Percentiles rank a stretch among this genome's conserved stretches.
Evolutionary conservation across 2,329 filamentous ascomycete species (phyloP).

Genomic region (Ploettnerulaceae sp.): DNA sequence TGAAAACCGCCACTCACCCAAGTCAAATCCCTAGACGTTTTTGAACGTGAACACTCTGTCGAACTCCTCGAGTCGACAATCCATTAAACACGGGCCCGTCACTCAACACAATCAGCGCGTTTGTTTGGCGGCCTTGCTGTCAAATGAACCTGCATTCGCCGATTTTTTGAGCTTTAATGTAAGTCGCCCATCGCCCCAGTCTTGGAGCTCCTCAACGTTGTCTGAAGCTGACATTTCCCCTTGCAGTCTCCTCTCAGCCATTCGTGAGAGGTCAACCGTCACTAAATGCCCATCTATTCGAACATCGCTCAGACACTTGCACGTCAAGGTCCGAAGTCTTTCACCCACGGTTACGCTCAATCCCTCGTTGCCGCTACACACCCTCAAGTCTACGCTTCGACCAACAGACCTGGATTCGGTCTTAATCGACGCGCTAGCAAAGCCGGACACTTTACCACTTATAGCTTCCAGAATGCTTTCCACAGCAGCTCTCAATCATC

Average conservation of each 20-base stretch:
- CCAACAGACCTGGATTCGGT: constrained; percentile 59
- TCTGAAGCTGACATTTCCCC: constrained; percentile 14
- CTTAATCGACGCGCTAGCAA: constrained; percentile 46
- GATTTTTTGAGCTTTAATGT: constrained; percentile 30
- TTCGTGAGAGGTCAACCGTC: constrained; percentile 58
- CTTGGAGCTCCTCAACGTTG: neutral
- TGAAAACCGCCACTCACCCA: constrained; percentile 3
- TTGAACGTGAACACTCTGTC: constrained; percentile 9
- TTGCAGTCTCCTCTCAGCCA: constrained; percentile 34
- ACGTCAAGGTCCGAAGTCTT: constrained; percentile 94
- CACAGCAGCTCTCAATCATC: constrained; percentile 44
- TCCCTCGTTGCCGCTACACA: constrained; percentile 94
- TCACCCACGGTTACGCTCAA: constrained; percentile 97
- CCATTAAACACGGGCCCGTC: constrained; percentile 14
- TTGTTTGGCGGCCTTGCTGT: constrained; percentile 91
- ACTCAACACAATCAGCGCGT: constrained; percentile 57
- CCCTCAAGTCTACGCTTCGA: constrained; percentile 71
- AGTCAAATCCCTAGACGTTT: neutral
- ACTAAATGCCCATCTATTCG: constrained; percentile 87
- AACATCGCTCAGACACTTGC: constrained; percentile 75
- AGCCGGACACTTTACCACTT: constrained; percentile 43
- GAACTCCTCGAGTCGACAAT: constrained; percentile 20
- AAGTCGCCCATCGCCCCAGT: constrained; percentile 6
- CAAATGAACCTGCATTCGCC: constrained; percentile 91
- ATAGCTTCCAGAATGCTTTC: constrained; percentile 75